Evolutionary conservation across 306 rosid genomes (phyloP), one percentile per base, ranked within the genome.

Genomic region (Neltuma alba): DNA sequence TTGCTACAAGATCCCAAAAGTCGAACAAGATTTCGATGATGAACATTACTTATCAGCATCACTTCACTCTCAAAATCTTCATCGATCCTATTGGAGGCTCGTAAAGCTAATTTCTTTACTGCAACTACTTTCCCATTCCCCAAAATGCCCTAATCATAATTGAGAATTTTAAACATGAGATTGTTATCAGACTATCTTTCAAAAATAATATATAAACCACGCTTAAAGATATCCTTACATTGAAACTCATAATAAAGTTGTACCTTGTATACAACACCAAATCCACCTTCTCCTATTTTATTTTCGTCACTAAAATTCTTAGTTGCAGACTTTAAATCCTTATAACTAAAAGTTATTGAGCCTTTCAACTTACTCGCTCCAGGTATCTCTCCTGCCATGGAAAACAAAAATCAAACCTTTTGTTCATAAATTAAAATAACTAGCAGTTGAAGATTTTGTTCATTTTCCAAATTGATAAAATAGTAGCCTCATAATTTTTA

Each of bases 201-300:
- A 2, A 41, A 2, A 42, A 12, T 12, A 42, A 42, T 40, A 40
- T 40, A 12, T 42, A 42, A 4, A 42, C 15, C 15, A 11, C 16
- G 2, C 48, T 6, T n/a, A 2, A 6, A 54, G 28, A n/a, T 5
- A 54, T 54, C 28, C 61, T 9, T 23, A 57, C 10, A 9, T 54
- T 23, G 62, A 23, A 55, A 55, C 2, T 25, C 14, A 57, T 23
- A 57, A 10, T 44, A 57, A 23, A 25, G 16, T 1, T 11, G 27
- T 54, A 57, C 63, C 63, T 57, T 57, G 16, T 57, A 57, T 25
- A 57, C 63, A 57, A 23, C 33, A 23, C 63, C 63, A 57, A 57
- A 57, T 57, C 63, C 63, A 21, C 63, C 63, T 57, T 23, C 33
- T 57, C 63, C 63, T 23, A 57, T 9, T 57, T 57, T 57, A 57